Evolutionary conservation across 495 filamentous ascomycete species (phyloP).

Genomic region (Aspergillus biplanus): DNA sequence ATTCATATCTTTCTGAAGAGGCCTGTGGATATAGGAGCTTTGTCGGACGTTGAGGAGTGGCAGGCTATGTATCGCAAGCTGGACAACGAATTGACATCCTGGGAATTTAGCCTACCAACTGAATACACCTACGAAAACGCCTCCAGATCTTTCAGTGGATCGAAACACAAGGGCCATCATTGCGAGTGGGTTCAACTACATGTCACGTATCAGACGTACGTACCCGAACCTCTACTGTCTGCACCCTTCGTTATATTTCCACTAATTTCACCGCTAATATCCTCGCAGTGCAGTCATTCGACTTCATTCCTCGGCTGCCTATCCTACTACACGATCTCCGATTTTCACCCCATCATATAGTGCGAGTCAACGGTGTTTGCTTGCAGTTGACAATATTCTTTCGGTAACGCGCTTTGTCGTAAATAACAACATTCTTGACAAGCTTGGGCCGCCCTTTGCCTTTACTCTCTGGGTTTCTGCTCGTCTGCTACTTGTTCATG

Average conservation of each 20-base stretch:
- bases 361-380: conserved; percentile 77
- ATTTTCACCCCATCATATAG: conserved; percentile 86
- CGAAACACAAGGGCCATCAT: conserved; percentile 67
- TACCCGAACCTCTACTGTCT: conserved; percentile 9
- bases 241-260: not conserved
- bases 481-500: conserved; percentile 81
- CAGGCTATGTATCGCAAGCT: conserved; percentile 83
- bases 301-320: conserved; percentile 89
- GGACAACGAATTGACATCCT: conserved; percentile 73
- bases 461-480: conserved; percentile 94
- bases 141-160: conserved; percentile 67
- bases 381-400: conserved; percentile 81
- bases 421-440: conserved; percentile 70
- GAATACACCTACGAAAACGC: conserved; percentile 76
- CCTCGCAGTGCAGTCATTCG: conserved; percentile 75
- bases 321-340: conserved; percentile 81
- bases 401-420: conserved; percentile 75
- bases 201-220: conserved; percentile 71
- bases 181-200: conserved; percentile 92
- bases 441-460: conserved; percentile 84
- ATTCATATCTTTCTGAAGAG: conserved; percentile 85
- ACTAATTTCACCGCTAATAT: conserved; percentile 22
- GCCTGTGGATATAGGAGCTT: conserved; percentile 82
- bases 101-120: conserved; percentile 79
- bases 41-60: conserved; percentile 86